Evolutionary conservation across 1,139 yeast species (phyloP).

Genomic region (Taphrina flavorubra): DNA sequence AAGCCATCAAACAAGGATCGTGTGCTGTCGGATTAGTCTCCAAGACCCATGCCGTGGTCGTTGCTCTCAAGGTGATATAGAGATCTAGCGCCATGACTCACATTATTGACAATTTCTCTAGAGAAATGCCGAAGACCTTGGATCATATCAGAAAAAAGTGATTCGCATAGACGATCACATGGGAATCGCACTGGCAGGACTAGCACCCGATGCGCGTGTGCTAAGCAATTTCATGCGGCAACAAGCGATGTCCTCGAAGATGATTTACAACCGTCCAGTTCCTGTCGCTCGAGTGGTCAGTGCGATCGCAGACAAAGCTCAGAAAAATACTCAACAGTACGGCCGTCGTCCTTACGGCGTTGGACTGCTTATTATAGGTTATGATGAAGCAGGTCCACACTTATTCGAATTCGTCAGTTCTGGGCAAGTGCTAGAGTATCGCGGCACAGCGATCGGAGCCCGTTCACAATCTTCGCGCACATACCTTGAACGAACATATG

Average conservation of each 20-base stretch:
- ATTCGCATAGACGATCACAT: conserved; percentile 89
- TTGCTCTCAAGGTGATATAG: conserved; percentile 68
- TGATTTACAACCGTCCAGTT: conserved; percentile 87
- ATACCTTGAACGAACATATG: conserved; percentile 83
- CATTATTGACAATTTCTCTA: conserved; percentile 38
- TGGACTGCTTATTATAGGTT: conserved; percentile 88
- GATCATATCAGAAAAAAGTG: conserved; percentile 93
- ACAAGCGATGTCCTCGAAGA: conserved; percentile 85
- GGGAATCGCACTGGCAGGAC: conserved; percentile 95
- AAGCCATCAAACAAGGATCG: conserved; percentile 97
- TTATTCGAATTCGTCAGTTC: conserved; percentile 94
- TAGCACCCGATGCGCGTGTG: conserved; percentile 97
- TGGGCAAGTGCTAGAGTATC: conserved; percentile 88
- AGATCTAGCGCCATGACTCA: not conserved
- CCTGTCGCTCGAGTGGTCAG: conserved; percentile 83
- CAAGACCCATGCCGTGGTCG: conserved; percentile 83
- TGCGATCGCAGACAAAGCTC: conserved; percentile 94
- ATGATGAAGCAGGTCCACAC: conserved; percentile 93
- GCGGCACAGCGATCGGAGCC: conserved; percentile 96
- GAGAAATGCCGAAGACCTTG: conserved; percentile 95
- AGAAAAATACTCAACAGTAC: conserved; percentile 91
- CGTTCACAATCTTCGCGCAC: conserved; percentile 98
- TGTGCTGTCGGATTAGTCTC: conserved; percentile 95
- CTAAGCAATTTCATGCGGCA: conserved; percentile 81
- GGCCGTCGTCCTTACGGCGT: conserved; percentile 98